These are phyloP conservation scores for Saussurea involucrata DNA, from an alignment of 129 eudicot genomes.

Conservation along the genomic window DNA sequence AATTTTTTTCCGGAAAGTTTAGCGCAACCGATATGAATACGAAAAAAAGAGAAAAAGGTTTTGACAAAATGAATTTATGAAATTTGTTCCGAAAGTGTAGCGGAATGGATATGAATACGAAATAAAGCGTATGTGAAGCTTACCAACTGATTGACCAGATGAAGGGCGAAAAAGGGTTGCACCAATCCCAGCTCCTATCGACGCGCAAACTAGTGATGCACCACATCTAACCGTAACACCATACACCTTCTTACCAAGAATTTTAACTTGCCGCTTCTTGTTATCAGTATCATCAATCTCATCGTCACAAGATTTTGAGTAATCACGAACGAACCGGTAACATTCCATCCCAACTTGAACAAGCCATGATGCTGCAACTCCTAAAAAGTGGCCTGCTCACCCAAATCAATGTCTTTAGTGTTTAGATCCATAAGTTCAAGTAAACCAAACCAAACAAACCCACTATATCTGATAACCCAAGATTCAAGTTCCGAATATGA, in stretches of 20 bases:
- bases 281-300: constrained; percentile 35
- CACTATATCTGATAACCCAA: too few species aligned
- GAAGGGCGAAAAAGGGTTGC: constrained; percentile 68
- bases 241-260: constrained; percentile 57
- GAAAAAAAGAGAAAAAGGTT: neutral
- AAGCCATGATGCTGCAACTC: constrained; percentile 82
- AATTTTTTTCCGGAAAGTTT: neutral
- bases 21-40: neutral
- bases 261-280: constrained; percentile 24
- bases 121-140: neutral
- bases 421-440: neutral
- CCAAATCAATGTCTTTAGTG: neutral
- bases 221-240: constrained; percentile 50
- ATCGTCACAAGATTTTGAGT: constrained; percentile 21
- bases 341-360: constrained; percentile 75
- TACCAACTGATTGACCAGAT: constrained; percentile 84
- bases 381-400: constrained; percentile 70
- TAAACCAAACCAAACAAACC: neutral
- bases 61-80: neutral
- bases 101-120: neutral
- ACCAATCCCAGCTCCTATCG: constrained; percentile 93
- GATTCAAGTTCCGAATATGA: too few species aligned
- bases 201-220: constrained; percentile 75
- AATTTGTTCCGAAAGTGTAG: neutral
- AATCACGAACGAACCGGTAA: constrained; percentile 45